Evolutionary conservation across 345 rosid species (phyloP).

Genomic region (Diplotaxis tenuifolia): DNA sequence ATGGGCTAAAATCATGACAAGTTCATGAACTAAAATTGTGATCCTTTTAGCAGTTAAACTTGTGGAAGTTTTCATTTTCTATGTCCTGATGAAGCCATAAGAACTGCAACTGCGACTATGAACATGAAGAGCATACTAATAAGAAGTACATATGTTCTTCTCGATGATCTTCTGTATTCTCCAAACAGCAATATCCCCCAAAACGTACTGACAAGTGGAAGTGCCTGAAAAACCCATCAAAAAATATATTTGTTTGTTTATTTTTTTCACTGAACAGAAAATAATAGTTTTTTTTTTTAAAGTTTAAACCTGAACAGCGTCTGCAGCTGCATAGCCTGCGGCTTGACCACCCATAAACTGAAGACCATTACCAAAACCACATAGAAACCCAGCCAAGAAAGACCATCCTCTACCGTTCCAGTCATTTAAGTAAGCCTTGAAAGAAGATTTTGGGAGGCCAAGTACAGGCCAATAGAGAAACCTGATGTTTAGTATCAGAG

Average conservation of each 20-base stretch:
- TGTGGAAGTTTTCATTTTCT: conserved; percentile 39
- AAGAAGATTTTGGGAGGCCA: conserved; percentile 56
- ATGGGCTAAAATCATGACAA: neutral
- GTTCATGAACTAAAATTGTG: neutral
- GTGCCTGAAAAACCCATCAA: conserved; percentile 58
- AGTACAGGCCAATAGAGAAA: conserved; percentile 68
- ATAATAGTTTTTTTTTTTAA: neutral
- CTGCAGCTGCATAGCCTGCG: too few relatives aligned
- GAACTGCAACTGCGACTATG: conserved; percentile 64
- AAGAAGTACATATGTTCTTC: conserved; percentile 61
- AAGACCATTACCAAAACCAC: too few relatives aligned
- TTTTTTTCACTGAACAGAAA: neutral
- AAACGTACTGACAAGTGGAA: conserved; percentile 86
- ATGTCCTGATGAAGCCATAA: conserved; percentile 83
- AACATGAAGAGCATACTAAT: conserved; percentile 72
- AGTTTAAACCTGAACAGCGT: conserved; percentile 65
- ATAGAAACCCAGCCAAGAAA: conserved; percentile 68
- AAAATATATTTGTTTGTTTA: neutral
- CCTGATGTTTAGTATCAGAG: conserved; percentile 52
- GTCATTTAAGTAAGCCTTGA: conserved; percentile 62
- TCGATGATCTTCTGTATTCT: conserved; percentile 76
- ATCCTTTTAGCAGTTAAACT: neutral
- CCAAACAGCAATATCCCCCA: conserved; percentile 85
- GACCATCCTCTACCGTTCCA: conserved; percentile 90
- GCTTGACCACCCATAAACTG: too few relatives aligned